Base-by-base conservation (phyloP, 768 basidiomycete species). In the Termitomyces sp. region DNA sequence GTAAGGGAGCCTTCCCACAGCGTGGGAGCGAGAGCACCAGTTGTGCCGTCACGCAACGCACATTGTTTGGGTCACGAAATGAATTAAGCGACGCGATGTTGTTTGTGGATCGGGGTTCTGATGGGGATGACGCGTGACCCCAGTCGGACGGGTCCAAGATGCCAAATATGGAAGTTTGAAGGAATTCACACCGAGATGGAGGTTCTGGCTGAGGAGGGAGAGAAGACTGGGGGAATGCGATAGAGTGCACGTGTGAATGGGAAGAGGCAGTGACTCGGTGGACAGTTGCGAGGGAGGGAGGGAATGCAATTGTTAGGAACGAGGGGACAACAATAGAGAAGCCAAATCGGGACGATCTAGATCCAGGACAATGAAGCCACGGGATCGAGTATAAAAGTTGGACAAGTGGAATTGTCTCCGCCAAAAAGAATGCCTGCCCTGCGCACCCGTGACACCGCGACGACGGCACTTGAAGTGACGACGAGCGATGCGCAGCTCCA, bases 391-490 rank as follows among this genome's bases (percentile, higher is more conserved):
- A 40, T 40, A 40, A 38, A 8, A 40, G 8, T 1, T 7, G 1
- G 12, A 18, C 2, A 2, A 3, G 75, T 75, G 73, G 79, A 84
- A 86, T 85, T 86, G 84, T 85, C 82, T 72, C 69, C 20, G 72
- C 72, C 70, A 20, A 42, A 40, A 40, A 18, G 10, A 5, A 90
- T 90, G 88, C 88, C 88, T 72, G 86, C 86, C 53, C 77, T 84
- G 68, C 87, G 88, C 76, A 89, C 87, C 70, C 86, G 86, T 78
- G 86, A 88, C 78, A 85, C 80, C 78, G 85, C 84, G 30, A 30
- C 30, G 30, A 30, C 30, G 45, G 33, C 58, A 79, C 87, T 89
- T 77, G 84, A 88, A 77, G 87, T 89, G 80, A 78, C 83, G 68
- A 83, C 40, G 0, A 42, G n/a, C 3, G 40, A n/a, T 16, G 38